Evolutionary conservation across 192 early-diverging fungal species (phyloP).

Genomic region (Thamnidium elegans): DNA sequence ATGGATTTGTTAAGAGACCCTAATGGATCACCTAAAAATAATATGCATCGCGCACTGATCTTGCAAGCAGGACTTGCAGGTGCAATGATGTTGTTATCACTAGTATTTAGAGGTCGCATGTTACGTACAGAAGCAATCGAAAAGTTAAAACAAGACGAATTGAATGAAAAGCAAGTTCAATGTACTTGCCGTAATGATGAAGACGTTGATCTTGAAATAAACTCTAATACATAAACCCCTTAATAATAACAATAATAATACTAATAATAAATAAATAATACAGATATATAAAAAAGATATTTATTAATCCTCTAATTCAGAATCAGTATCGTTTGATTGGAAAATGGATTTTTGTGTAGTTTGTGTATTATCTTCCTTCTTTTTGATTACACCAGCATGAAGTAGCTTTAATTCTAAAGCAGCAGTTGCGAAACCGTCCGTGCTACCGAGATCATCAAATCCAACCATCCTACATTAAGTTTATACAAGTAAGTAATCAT

Average conservation of each 20-base stretch:
- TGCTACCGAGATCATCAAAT: conserved; percentile 92
- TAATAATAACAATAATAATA: background rate
- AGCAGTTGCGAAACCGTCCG: conserved; percentile 78
- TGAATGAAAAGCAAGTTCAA: background rate
- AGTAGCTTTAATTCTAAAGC: conserved; percentile 63
- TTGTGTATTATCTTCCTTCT: conserved; percentile 3
- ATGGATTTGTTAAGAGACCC: conserved; percentile 31
- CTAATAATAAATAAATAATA: background rate
- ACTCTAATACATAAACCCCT: background rate
- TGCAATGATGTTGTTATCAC: conserved; percentile 18
- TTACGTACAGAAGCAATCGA: conserved; percentile 29
- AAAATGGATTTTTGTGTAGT: conserved; percentile 25
- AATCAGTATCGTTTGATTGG: conserved; percentile 10
- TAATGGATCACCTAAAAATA: conserved; percentile 19
- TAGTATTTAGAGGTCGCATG: conserved; percentile 28
- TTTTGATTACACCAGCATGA: conserved; percentile 20
- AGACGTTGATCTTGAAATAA: background rate
- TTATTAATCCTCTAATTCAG: conserved; percentile 9
- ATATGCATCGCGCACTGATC: conserved; percentile 32
- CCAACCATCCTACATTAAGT: conserved; percentile 81
- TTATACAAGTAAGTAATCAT: background rate
- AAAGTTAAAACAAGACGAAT: background rate
- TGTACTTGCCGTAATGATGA: background rate
- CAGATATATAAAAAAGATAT: background rate
- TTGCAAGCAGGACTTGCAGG: conserved; percentile 30